A percentile compares a stretch with the other conserved stretches of the same genome.
Conservation (phyloP, 352 stramenopile genomes). For the Globisporangium spiculum region DNA sequence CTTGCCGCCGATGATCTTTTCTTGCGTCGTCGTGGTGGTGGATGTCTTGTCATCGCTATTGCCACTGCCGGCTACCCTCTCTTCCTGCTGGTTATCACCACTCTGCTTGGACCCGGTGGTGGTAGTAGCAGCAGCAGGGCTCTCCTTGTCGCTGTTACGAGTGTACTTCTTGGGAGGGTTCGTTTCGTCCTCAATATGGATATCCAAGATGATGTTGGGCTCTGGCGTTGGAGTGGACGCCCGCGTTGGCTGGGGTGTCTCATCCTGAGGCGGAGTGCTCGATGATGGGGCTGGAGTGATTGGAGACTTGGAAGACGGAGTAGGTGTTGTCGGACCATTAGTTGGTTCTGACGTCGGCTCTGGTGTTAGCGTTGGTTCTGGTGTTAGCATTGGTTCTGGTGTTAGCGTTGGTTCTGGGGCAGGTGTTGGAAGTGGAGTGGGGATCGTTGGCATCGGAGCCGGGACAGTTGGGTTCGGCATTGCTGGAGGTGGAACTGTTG, state of each 20-base stretch:
- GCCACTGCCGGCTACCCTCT: background rate
- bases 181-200: slow-evolving; percentile 8
- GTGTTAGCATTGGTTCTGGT: background rate
- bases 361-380: background rate
- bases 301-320: background rate
- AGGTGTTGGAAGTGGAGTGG: slow-evolving; percentile 4
- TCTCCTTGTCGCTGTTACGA: slow-evolving; percentile 9
- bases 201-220: slow-evolving; percentile 16
- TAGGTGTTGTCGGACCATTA: background rate
- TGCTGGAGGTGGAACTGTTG: background rate
- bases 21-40: background rate
- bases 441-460: background rate
- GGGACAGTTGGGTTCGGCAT: background rate
- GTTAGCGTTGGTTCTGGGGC: background rate
- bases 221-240: slow-evolving; percentile 1
- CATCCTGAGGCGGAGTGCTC: background rate
- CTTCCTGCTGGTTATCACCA: background rate
- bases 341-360: background rate
- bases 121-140: background rate
- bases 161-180: slow-evolving; percentile 15
- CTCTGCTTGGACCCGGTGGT: background rate
- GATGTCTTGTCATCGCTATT: background rate
- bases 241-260: background rate
- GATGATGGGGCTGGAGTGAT: background rate
- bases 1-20: slow-evolving; percentile 43